Evolutionary conservation across 2,329 filamentous ascomycete genomes (phyloP), one percentile per base, ranked within the genome.

Genomic region (Microdochium bolleyi): DNA sequence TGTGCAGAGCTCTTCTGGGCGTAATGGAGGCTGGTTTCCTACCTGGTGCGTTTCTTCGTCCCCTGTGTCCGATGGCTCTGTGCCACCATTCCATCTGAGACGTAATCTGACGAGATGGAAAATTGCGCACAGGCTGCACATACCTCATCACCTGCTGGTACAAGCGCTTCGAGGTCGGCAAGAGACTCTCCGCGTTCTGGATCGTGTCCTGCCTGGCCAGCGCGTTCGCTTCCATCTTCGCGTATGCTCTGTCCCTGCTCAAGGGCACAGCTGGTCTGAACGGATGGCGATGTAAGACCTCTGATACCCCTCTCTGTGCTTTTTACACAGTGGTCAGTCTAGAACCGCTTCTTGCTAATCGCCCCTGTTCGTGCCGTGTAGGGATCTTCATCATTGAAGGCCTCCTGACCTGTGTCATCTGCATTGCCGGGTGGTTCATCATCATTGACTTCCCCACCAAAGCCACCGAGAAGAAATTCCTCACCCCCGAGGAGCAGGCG

Each of bases 361-460:
- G 27, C 5, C 27, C 5, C 4, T 30, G 5, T 30, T 10, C 10
- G 27, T 4, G 5, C 4, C 27, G 10, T 30, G 5, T 16, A 56
- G 53, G 53, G 52, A 48, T 48, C 44, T 48, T 48, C 44, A 48
- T 60, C 37, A 54, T 64, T 48, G 62, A 63, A 55, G 65, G 64
- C 2, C 56, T 61, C 2, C 59, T 65, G 16, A 70, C 66, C 9
- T 56, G 62, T 21, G 54, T 59, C 16, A 57, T 71, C 49, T 65
- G 65, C 21, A 52, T 62, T 10, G 21, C 62, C 19, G 62, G 61
- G 4, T 65, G 60, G 53, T 70, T 68, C 52, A 62, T 70, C 48
- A 66, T 74, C 56, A 66, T 71, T n/a, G 70, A 71, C 49, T 72
- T 70, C 56, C 64, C 66, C 10, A 32, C 53, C 1, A 56, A 57